These are phyloP conservation scores for Begonia fuchsioides DNA, from an alignment of 306 rosid genomes.

Conservation along the genomic window DNA sequence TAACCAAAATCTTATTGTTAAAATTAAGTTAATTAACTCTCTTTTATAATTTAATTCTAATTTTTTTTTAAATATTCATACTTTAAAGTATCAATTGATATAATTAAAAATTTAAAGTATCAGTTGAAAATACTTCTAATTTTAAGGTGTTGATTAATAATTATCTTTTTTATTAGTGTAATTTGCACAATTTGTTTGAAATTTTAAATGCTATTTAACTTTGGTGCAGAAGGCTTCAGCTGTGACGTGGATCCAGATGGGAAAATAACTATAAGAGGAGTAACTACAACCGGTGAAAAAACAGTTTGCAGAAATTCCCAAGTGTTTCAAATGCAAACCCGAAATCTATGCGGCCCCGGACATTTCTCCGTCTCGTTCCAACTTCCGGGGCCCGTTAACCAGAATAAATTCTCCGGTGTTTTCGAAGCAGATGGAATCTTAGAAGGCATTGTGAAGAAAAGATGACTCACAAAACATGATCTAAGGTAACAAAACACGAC, in stretches of 20 bases:
- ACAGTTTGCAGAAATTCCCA: constrained; percentile 45
- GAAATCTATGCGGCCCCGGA: constrained; percentile 66
- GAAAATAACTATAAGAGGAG: constrained; percentile 36
- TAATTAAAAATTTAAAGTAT: too few species aligned
- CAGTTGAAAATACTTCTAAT: too few species aligned
- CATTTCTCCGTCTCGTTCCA: constrained; percentile 52
- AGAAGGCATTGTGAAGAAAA: constrained; percentile 63
- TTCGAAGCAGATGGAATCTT: constrained; percentile 70
- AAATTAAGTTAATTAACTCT: too few species aligned
- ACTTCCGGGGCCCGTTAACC: constrained; percentile 79
- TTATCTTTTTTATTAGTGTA: too few species aligned
- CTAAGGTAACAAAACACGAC: not conserved
- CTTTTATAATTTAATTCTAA: too few species aligned
- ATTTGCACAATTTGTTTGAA: too few species aligned
- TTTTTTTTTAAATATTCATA: too few species aligned
- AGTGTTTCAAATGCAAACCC: constrained; percentile 64
- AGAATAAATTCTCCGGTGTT: constrained; percentile 40
- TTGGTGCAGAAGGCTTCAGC: constrained; percentile 50
- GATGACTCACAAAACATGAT: constrained; percentile 4
- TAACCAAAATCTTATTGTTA: too few species aligned
- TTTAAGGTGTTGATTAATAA: too few species aligned
- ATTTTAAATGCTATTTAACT: not conserved
- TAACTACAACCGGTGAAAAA: constrained; percentile 65
- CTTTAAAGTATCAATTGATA: too few species aligned
- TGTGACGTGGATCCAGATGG: constrained; percentile 57